Base-by-base conservation (phyloP, 495 filamentous ascomycete genomes). In the Thermothielavioides terrestris region DNA sequence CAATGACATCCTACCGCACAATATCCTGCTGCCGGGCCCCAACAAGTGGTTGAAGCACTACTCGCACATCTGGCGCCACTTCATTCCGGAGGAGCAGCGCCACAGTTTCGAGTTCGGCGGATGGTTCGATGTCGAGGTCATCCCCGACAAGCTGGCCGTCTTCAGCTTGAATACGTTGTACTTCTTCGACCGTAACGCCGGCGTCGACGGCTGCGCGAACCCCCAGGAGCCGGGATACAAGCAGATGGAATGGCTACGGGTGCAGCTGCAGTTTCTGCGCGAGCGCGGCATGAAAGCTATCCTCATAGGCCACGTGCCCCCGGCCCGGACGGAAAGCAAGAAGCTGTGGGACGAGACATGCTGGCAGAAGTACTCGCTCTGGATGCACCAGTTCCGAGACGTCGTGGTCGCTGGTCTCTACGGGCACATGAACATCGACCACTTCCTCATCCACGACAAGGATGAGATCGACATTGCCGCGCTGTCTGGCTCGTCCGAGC, bases 391-490 rank as follows among this genome's bases (percentile, higher is more conserved):
- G 58, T 99, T 89, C 58, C 85, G 94, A 30, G 92, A 99, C 65
- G 82, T 99, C 10, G 71, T 99, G 10, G 77, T 89, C 30, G 78
- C 78, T 6, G 79, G 80, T 14, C 48, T 92, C 14, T 99, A 86
- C 56, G 92, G 91, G 2, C 92, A 99, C 62, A 97, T 99, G 90
- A 99, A 99, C 61, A 84, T 95, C 52, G 92, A 99, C 59, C 92
- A 99, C 62, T 99, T 97, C 68, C 78, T 97, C 59, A 68, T 99
- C 8, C 90, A 95, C 58, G 92, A 96, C 68, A 85, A 78, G 50
- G 69, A 85, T 10, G 77, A 94, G 12, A 74, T 97, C 37, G 70
- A 88, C 36, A 70, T 80, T 45, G 65, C 59, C 17, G 65, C 69
- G n/a, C 48, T 78, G 14, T 58, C 64, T 3, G 77, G 72, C 4